A percentile compares a stretch with the other conserved stretches of the same genome.
These are phyloP conservation scores for Paraphaeosphaeria sporulosa DNA, from an alignment of 2,329 filamentous ascomycete genomes.

Conservation along the genomic window DNA sequence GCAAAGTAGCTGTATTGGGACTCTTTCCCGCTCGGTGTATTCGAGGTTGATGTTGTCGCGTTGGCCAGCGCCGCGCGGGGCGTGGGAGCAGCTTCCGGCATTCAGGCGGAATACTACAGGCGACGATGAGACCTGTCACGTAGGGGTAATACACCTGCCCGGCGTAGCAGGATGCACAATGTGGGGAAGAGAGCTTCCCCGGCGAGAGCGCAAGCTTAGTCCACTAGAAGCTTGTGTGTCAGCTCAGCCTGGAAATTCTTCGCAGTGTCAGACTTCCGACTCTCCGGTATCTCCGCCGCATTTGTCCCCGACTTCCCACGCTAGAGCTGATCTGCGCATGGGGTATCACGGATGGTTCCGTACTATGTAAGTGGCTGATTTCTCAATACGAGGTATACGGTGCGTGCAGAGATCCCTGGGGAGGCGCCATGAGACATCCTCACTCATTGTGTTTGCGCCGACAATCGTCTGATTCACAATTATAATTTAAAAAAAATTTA, in stretches of 20 bases:
- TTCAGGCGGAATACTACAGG: constrained; percentile 14
- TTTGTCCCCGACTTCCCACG: constrained; percentile 16
- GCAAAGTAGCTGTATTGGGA: neutral
- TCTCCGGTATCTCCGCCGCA: constrained; percentile 16
- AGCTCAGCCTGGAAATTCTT: constrained; percentile 12
- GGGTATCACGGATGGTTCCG: neutral
- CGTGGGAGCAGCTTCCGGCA: constrained; percentile 25
- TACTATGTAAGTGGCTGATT: neutral
- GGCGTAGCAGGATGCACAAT: neutral
- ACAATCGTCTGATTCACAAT: neutral
- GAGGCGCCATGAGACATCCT: neutral
- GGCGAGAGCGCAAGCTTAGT: constrained; percentile 1
- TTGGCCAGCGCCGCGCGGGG: constrained; percentile 22
- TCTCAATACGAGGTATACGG: constrained; percentile 9
- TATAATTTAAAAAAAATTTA: neutral
- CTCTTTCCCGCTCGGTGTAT: constrained; percentile 5
- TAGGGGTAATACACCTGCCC: neutral
- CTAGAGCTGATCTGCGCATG: constrained; percentile 5
- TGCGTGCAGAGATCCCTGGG: too few species aligned
- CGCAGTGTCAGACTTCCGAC: neutral
- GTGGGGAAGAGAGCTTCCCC: constrained; percentile 4
- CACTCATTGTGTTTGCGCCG: neutral
- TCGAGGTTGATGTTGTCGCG: constrained; percentile 12
- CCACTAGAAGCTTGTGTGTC: neutral
- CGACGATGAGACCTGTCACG: neutral